A percentile compares a stretch with the other conserved stretches of the same genome.
Conservation (phyloP, 208 protist species). For the Leishmania aethiopica region DNA sequence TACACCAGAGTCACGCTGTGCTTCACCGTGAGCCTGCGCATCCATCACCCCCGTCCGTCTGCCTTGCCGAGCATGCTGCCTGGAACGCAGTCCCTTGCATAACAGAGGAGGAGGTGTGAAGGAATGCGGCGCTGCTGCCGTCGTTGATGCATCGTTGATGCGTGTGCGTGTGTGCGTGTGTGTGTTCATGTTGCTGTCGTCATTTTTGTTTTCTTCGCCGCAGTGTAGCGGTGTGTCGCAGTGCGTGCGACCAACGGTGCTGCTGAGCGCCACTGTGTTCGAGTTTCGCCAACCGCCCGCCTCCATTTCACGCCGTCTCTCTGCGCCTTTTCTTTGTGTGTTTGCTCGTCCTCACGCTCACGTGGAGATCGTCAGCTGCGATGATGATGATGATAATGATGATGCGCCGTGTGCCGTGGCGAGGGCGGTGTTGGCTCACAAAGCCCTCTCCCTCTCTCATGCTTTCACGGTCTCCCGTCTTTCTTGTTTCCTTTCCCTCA, state of each 20-base stretch:
- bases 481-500: not conserved
- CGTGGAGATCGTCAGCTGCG: not conserved
- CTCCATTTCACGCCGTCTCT: not conserved
- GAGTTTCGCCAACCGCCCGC: not conserved
- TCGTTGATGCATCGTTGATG: no score
- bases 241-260: not conserved
- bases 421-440: not conserved
- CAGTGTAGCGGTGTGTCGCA: not conserved
- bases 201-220: not conserved
- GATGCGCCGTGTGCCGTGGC: not conserved
- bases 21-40: no score
- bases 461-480: not conserved
- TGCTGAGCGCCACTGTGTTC: not conserved
- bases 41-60: no score
- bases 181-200: not conserved
- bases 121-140: no score
- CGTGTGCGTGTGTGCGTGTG: conserved; percentile 11
- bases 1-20: no score
- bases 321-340: not conserved
- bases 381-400: not conserved
- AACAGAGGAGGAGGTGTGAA: no score
- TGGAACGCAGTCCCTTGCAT: no score
- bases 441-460: not conserved
- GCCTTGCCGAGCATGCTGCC: no score
- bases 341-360: not conserved